Evolutionary conservation across 495 filamentous ascomycete genomes (phyloP), one percentile per base, ranked within the genome.

Genomic region (Cairneyella variabilis): DNA sequence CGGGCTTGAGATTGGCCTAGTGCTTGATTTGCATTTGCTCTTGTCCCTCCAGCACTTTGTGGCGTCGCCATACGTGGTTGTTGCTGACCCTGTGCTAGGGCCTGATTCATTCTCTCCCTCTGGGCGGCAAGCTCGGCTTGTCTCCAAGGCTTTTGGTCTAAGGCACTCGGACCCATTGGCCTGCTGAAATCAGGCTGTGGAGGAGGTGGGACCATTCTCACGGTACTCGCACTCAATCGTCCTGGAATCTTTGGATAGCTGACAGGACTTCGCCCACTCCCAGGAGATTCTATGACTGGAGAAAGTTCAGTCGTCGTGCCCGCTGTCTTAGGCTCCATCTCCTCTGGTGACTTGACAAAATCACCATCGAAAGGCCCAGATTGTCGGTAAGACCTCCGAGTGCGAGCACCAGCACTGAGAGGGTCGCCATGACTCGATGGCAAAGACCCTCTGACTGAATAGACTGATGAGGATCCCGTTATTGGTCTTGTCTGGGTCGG

Each of bases 211-310:
- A 71, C 61, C 30, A 66, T 53, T 4, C 46, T 47, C 12, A 60
- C 48, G 12, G 43, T 36, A 26, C 4, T 26, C 22, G 48, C 65
- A 18, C 61, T 59, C 22, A 62, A 46, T 22, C 62, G 54, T 22
- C 60, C 65, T 16, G 63, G 57, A 38, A 76, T 70, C 51, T 68
- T 69, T 43, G 75, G 73, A 36, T 77, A 76, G 2, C 38, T 60
- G 9, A 74, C 71, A 3, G 71, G 72, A 23, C 69, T 69, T 16
- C 61, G 64, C 1, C 72, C 69, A n/a, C 64, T 64, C 25, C 59
- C 53, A 12, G 73, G 73, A 3, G 66, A 71, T 58, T 77, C 74
- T 3, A 60, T 61, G 1, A 78, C 72, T 2, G 77, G 75, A 1
- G 76, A 73, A 0, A 78, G 62, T 10, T 68, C 65, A n/a, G n/a